A percentile compares a stretch with the other conserved stretches of the same genome.
phyloP scores from a whole-genome alignment of 2,329 filamentous ascomycete species.

The Penicillium aurantiogriseum region DNA sequence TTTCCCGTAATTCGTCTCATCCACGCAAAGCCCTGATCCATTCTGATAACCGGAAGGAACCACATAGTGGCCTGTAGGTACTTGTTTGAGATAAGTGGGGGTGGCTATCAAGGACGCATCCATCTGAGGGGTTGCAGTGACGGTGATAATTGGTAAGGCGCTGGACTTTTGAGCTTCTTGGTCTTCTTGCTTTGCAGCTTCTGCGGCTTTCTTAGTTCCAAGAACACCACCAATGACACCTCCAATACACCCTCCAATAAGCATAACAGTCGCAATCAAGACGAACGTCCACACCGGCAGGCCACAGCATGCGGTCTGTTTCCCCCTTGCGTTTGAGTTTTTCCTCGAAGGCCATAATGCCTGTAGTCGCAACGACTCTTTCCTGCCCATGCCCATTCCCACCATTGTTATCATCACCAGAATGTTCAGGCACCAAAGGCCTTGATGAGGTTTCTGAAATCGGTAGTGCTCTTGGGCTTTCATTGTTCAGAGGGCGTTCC shows the following conservation, averaged over 20 bases:
- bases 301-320: conserved; percentile 48
- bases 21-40: conserved; percentile 51
- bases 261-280: conserved; percentile 46
- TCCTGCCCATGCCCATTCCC: conserved; percentile 16
- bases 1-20: conserved; percentile 43
- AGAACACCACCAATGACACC: conserved; percentile 55
- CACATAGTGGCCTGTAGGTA: conserved; percentile 52
- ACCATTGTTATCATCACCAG: conserved; percentile 18
- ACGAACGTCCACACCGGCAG: conserved; percentile 53
- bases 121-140: conserved; percentile 49
- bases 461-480: conserved; percentile 23
- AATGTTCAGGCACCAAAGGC: conserved; percentile 21
- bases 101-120: conserved; percentile 51
- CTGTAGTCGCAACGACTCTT: conserved; percentile 29
- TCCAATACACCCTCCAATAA: conserved; percentile 52
- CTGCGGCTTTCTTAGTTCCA: conserved; percentile 43
- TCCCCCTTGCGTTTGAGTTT: conserved; percentile 47
- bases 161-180: conserved; percentile 13
- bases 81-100: conserved; percentile 43
- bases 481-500: conserved; percentile 48
- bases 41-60: conserved; percentile 51
- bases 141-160: conserved; percentile 41
- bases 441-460: conserved; percentile 37
- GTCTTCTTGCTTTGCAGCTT: conserved; percentile 24
- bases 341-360: conserved; percentile 44